Conservation (phyloP, 148 eudicot species). For the Camellia japonica region DNA sequence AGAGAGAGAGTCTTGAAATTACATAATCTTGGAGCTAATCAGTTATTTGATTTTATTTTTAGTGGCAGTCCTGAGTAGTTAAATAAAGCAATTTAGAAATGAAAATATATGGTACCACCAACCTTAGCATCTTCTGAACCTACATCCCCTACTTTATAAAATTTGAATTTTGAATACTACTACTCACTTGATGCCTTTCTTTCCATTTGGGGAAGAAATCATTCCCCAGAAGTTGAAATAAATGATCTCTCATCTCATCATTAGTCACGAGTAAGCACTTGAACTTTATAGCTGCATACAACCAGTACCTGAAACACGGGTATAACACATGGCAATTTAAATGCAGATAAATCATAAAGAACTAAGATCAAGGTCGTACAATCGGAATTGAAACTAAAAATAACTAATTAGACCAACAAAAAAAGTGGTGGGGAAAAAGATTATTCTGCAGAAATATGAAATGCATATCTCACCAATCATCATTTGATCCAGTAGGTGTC, state of each 20-base stretch:
- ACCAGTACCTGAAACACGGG: constrained; percentile 75
- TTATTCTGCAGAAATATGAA: background rate
- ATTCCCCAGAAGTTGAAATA: constrained; percentile 77
- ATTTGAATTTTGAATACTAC: background rate
- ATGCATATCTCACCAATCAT: constrained; percentile 70
- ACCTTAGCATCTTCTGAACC: background rate
- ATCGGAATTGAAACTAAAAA: background rate
- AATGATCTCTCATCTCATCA: constrained; percentile 95
- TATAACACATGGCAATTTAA: constrained; percentile 14
- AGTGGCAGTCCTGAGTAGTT: background rate
- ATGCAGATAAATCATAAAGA: constrained; percentile 14
- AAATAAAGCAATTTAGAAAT: constrained; percentile 11
- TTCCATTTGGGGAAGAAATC: constrained; percentile 95
- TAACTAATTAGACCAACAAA: background rate
- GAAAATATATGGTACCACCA: background rate
- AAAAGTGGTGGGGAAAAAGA: background rate
- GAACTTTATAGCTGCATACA: constrained; percentile 86
- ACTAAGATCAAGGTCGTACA: constrained; percentile 2
- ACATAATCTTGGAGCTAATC: background rate
- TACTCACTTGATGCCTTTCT: constrained; percentile 88
- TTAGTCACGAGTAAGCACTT: constrained; percentile 80
- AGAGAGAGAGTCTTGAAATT: too few relatives aligned
- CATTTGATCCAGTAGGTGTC: constrained; percentile 92
- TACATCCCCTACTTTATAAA: background rate
- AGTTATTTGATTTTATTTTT: background rate